Base-by-base conservation (phyloP, 768 basidiomycete species). In the Rubroboletus satanas region DNA sequence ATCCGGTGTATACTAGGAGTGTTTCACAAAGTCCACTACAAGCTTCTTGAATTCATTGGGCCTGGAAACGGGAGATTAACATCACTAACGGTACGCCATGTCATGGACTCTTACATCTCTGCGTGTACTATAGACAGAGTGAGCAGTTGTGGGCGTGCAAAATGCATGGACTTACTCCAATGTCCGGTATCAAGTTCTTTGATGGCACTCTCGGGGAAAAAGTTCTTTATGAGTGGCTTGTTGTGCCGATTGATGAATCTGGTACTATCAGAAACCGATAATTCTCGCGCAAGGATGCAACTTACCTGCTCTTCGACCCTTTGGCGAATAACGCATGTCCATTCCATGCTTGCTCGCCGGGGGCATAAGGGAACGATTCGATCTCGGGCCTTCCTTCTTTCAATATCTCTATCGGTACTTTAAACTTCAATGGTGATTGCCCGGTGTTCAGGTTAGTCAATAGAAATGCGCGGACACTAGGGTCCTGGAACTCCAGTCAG, bases 201-300 rank as follows among this genome's bases (percentile, higher is more conserved):
- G 9, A 95, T 62, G 10, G 61, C 65, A 75, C 83, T 80, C 36
- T 77, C 73, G 0, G 93, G 93, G 73, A 96, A 97, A 70, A 90
- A 91, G 29, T 76, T 66, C 55, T 80, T 66, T 38, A 85, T 79
- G 7, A 79, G 60, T 0, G 83, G 81, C 7, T 84, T 70, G 64
- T 94, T 92, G 51, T 82, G 76, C 26, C 77, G 71, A 59, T 92
- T 93, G 66, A 94, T 83, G 70, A 87, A 93, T 49, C 88, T 87
- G 54, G 31, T 18, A 12, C 14, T 7, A 36, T 70, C 11, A 63
- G 49, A 33, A 37, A 33, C 15, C 36, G 9, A 28, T 17, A 4
- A 29, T 14, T 17, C 37, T 29, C n/a, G 33, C 1, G 8, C 31
- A 48, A 36, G 18, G 26, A 5, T 49, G 35, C 21, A 36, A 75